Evolutionary conservation across 2,329 filamentous ascomycete species (phyloP), one percentile per base, ranked within the genome.

Genomic region (Colletotrichum liaoningense): DNA sequence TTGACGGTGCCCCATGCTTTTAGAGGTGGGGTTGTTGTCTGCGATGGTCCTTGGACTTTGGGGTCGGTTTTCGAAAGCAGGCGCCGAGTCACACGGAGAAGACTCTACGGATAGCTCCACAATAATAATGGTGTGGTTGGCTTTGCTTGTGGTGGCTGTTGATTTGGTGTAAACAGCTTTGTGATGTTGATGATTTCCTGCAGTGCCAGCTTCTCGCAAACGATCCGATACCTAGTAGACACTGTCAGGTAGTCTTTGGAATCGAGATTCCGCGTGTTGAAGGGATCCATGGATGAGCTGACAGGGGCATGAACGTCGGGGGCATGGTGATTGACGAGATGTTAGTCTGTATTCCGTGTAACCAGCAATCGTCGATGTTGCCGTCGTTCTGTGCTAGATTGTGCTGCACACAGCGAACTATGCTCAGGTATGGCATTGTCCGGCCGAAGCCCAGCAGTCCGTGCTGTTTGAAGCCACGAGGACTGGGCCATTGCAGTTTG

Each of bases 291-390:
- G 38, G 26, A 35, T 73, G 56, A 65, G 33, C 22, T 52, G 46
- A 33, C 35, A 42, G 58, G 46, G 60, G 59, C 56, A 62, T 56
- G 60, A 70, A 64, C 60, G 46, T 59, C 60, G 59, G 60, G 69
- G 42, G 35, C 59, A 62, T 56, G 60, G 42, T 65, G 70, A 65
- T 57, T 56, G 67, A 33, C 52, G 46, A 60, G 56, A 52, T 46
- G 16, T 16, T 28, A 16, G 16, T 46, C 38, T 68, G 52, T 28
- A 63, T 46, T 65, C 22, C 26, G 52, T 49, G 49, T 68, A 46
- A 69, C 59, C 66, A 30, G 38, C 24, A 67, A 73, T 66, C 70
- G 67, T 73, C 67, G 71, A 73, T 73, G 56, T n/a, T 66, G 30
- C 54, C 59, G 54, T 59, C 42, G 59, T 59, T 69, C 58, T 52